Percentiles rank a stretch among this genome's conserved stretches.
Evolutionary conservation across 2,329 filamentous ascomycete genomes (phyloP).

Genomic region (Botrytis elliptica): DNA sequence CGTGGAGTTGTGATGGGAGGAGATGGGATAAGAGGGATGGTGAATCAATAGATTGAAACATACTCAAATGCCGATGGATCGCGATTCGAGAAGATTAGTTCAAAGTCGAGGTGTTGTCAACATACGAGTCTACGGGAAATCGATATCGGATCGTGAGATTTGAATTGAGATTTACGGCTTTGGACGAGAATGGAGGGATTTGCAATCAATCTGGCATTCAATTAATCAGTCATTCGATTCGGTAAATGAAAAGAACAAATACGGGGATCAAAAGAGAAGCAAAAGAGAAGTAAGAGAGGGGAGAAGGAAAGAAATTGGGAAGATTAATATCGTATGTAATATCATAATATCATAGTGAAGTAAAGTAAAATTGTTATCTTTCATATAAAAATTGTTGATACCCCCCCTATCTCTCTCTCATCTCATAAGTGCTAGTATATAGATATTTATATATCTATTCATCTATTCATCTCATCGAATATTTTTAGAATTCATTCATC

Average conservation of each 20-base stretch:
- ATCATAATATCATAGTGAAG: background rate
- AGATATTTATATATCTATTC: too few species aligned
- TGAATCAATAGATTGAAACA: too few species aligned
- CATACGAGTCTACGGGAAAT: background rate
- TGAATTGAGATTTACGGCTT: background rate
- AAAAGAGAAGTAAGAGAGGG: too few species aligned
- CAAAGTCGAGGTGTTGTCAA: too few species aligned
- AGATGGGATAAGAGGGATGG: background rate
- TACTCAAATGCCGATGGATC: background rate
- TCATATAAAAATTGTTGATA: background rate
- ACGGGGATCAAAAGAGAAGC: too few species aligned
- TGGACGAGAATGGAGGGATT: background rate
- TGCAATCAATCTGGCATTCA: background rate
- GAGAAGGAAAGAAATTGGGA: background rate
- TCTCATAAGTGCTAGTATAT: too few species aligned
- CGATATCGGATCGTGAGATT: background rate
- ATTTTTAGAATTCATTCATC: too few species aligned
- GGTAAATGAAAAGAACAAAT: too few species aligned
- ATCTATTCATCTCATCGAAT: too few species aligned
- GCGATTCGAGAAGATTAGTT: background rate
- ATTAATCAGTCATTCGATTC: background rate
- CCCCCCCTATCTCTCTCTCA: too few species aligned
- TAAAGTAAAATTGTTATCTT: background rate
- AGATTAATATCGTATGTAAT: background rate
- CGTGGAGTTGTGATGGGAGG: background rate